These are phyloP conservation scores for Pisolithus microcarpus DNA, from an alignment of 768 basidiomycete genomes.

Conservation along the genomic window DNA sequence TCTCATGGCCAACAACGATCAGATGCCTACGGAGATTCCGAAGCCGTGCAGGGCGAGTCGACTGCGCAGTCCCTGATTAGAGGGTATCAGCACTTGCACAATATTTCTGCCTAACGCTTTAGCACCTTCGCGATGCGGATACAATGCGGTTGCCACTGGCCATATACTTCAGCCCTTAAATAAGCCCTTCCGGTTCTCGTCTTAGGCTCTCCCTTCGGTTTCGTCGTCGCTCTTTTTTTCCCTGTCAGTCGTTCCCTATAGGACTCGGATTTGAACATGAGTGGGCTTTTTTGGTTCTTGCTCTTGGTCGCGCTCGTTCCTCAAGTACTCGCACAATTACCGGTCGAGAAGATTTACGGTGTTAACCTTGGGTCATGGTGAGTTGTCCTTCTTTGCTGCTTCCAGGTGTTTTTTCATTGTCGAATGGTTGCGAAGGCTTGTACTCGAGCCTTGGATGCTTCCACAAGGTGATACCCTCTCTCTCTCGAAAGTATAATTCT, in stretches of 20 bases:
- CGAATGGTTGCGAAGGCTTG: slow-evolving; percentile 41
- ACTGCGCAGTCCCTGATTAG: too few relatives aligned
- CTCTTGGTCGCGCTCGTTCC: slow-evolving; percentile 13
- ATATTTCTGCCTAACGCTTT: too few relatives aligned
- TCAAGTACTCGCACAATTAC: slow-evolving; percentile 14
- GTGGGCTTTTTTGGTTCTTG: slow-evolving; percentile 5
- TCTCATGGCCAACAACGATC: too few relatives aligned
- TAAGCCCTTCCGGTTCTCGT: too few relatives aligned
- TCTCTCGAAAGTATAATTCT: background rate
- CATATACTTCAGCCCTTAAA: too few relatives aligned
- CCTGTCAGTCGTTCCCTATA: background rate
- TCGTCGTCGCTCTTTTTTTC: background rate
- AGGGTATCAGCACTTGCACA: too few relatives aligned
- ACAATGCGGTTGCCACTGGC: too few relatives aligned
- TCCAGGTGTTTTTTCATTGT: background rate
- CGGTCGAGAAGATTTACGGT: slow-evolving; percentile 50
- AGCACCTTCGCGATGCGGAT: too few relatives aligned
- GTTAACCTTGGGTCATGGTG: slow-evolving; percentile 68
- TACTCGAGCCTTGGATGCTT: slow-evolving; percentile 80
- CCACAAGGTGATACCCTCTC: slow-evolving; percentile 41
- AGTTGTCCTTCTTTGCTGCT: slow-evolving; percentile 6
- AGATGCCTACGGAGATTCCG: too few relatives aligned
- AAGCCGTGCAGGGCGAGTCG: too few relatives aligned
- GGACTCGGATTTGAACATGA: slow-evolving; percentile 9
- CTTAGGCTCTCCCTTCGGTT: too few relatives aligned